phyloP scores from a whole-genome alignment of 805 yeast genomes.

The Candida argentea region DNA sequence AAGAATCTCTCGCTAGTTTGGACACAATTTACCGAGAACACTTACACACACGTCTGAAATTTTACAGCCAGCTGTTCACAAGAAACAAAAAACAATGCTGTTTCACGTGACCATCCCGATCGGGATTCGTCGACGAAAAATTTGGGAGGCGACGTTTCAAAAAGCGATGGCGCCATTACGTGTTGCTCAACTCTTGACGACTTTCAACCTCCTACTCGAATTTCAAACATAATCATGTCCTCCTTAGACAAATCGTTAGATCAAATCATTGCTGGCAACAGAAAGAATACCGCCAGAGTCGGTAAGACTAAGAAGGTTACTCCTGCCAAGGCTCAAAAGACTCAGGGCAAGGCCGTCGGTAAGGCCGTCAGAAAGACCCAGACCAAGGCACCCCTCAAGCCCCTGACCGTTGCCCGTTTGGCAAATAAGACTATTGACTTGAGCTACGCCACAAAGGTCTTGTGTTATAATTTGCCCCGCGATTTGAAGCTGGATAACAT shows the following conservation, averaged over 20 bases:
- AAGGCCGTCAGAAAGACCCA: slow-evolving; percentile 14
- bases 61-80: no score
- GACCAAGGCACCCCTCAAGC: slow-evolving; percentile 22
- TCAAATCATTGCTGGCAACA: slow-evolving; percentile 72
- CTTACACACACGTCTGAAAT: no score
- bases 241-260: slow-evolving; percentile 83
- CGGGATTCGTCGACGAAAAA: no score
- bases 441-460: slow-evolving; percentile 66
- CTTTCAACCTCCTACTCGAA: neutral
- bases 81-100: no score
- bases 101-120: no score
- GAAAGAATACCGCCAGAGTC: slow-evolving; percentile 11
- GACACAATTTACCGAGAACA: no score
- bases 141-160: no score
- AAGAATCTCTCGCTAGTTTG: no score
- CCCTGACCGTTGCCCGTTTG: slow-evolving; percentile 10
- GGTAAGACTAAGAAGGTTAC: slow-evolving; percentile 15
- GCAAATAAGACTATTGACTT: slow-evolving; percentile 27
- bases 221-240: slow-evolving; percentile 39
- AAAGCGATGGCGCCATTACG: no score
- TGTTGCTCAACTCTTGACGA: neutral
- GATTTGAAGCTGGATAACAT: slow-evolving; percentile 79
- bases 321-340: slow-evolving; percentile 18
- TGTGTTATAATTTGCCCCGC: slow-evolving; percentile 73
- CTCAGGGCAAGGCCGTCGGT: slow-evolving; percentile 29